phyloP scores from a whole-genome alignment of 805 yeast genomes.

The Hyphopichia homilentoma region DNA sequence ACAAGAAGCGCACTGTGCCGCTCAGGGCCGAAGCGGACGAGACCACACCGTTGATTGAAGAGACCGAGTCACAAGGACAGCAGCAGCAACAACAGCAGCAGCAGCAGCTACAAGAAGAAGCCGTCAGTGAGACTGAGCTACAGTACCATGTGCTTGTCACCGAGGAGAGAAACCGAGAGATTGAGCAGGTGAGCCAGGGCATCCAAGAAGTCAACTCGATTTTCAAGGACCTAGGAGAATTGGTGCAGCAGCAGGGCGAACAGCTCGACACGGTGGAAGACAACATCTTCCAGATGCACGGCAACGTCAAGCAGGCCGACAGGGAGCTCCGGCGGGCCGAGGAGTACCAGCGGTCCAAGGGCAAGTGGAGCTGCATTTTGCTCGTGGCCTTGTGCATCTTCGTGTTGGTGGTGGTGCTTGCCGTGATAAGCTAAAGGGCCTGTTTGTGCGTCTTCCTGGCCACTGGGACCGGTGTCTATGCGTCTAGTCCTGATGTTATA shows the following conservation, averaged over 20 bases:
- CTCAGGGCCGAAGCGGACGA: slow-evolving; percentile 17
- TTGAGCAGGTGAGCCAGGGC: slow-evolving; percentile 68
- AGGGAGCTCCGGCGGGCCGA: slow-evolving; percentile 72
- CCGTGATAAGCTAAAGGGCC: slow-evolving; percentile 38
- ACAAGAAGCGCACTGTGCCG: slow-evolving; percentile 34
- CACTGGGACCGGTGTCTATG: no score
- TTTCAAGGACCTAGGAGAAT: slow-evolving; percentile 71
- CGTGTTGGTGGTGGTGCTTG: slow-evolving; percentile 55
- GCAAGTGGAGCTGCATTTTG: slow-evolving; percentile 71
- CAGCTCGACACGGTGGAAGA: slow-evolving; percentile 83
- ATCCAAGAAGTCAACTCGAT: slow-evolving; percentile 83
- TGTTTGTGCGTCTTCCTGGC: no score
- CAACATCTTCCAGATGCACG: slow-evolving; percentile 60
- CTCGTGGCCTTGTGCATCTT: slow-evolving; percentile 57
- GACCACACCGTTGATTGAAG: slow-evolving; percentile 36
- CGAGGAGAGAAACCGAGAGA: slow-evolving; percentile 71
- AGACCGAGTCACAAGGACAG: slow-evolving; percentile 18
- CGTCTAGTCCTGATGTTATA: no score
- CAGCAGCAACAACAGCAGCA: slow-evolving; percentile 23
- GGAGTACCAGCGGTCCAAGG: slow-evolving; percentile 62
- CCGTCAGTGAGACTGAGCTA: slow-evolving; percentile 46
- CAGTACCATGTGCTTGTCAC: slow-evolving; percentile 64
- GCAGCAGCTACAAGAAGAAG: slow-evolving; percentile 35
- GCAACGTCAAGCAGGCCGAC: slow-evolving; percentile 65
- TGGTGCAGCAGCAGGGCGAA: slow-evolving; percentile 81